Conservation (phyloP, 805 yeast genomes). For the Candida cerambycidarum region DNA sequence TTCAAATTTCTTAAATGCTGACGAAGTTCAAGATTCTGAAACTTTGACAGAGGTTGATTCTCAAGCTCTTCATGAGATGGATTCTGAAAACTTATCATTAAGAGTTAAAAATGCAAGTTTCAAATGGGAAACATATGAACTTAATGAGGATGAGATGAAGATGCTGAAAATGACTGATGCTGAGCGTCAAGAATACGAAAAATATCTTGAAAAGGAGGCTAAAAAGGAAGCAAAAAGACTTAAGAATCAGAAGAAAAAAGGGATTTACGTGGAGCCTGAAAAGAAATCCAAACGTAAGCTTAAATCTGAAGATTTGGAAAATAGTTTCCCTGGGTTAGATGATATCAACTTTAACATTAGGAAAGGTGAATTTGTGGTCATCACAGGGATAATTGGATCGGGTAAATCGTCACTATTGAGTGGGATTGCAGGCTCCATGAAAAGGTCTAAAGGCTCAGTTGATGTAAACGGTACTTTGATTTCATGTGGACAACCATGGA, state of each 20-base stretch:
- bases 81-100: too few species aligned
- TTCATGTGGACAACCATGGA: slow-evolving; percentile 37
- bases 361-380: slow-evolving; percentile 35
- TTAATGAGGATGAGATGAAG: slow-evolving; percentile 17
- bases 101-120: slow-evolving; percentile 25
- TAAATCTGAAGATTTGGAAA: slow-evolving; percentile 2
- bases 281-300: not conserved
- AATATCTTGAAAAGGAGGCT: slow-evolving; percentile 2
- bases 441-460: slow-evolving; percentile 27
- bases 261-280: slow-evolving; percentile 1
- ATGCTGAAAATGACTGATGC: slow-evolving; percentile 10
- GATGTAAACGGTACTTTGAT: slow-evolving; percentile 29
- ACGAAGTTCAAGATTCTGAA: slow-evolving; percentile 35
- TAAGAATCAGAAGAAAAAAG: slow-evolving; percentile 3
- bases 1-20: slow-evolving; percentile 49
- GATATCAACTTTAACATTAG: slow-evolving; percentile 25
- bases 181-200: slow-evolving; percentile 7
- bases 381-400: slow-evolving; percentile 38
- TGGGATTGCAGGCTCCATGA: slow-evolving; percentile 41
- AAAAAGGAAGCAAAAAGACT: slow-evolving; percentile 6
- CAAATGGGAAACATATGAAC: slow-evolving; percentile 30
- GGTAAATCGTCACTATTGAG: slow-evolving; percentile 38
- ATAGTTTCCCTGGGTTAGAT: slow-evolving; percentile 27
- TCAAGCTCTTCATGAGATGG: slow-evolving; percentile 23
- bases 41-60: slow-evolving; percentile 23